Base-by-base conservation (phyloP, 2,329 filamentous ascomycete species). In the Coleophoma eucalyptorum region DNA sequence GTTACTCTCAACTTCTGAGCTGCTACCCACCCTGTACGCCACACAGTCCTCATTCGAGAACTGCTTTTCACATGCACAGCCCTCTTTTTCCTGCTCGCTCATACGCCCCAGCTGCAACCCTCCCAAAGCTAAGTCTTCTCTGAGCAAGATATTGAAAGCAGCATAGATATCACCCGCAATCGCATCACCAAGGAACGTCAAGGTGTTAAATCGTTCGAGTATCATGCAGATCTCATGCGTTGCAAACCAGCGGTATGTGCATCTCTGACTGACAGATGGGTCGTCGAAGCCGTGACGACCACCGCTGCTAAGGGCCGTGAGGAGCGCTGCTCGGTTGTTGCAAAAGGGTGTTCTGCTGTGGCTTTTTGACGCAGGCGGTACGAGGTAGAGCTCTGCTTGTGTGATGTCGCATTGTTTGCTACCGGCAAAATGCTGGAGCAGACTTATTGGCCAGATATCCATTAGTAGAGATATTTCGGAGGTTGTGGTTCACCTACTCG, bases 131-230 rank as follows among this genome's bases (percentile, higher is more conserved):
- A 74, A 57, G 46, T 75, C 64, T 55, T 71, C 65, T 32, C 70
- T 67, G 2, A 75, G 59, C 8, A 75, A 65, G 43, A 73, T 67
- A 55, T 73, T 74, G 54, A 75, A 67, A 21, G 68, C 71, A n/a
- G 67, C 65, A 56, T 75, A 75, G 43, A 72, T 64, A 35, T 67
- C 62, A 46, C 65, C 63, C 15, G 72, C 60, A 31, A 66, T 59
- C 40, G 67, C 61, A 50, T 75, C 72, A 20, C 72, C 72, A 41
- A 73, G 54, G 50, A 75, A 75, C 16, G 69, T 54, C 5, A 75
- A 51, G 16, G 63, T 61, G 43, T 71, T 69, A 52, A 74, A 74
- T 37, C 70, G 67, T 48, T 68, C 65, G 21, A 75, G 62, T 18
- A 74, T 72, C 59, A 71, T 69, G 56, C 72, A 75, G 41, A 73